Evolutionary conservation across 331 rosid species (phyloP).

Genomic region (Malus hybrid): DNA sequence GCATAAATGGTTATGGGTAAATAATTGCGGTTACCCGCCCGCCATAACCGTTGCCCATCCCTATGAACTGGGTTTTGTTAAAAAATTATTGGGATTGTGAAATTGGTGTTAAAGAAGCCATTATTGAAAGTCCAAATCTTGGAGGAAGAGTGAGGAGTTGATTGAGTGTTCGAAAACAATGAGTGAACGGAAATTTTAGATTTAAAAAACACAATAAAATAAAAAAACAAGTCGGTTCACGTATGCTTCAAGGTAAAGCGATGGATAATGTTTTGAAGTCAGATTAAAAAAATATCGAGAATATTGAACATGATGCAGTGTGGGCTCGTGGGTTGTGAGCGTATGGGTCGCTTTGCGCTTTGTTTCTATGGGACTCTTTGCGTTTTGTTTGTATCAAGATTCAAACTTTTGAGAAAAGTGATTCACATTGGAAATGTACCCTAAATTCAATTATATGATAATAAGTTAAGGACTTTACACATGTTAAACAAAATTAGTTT

Average conservation of each 20-base stretch:
- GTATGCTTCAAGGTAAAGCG: conserved; percentile 34
- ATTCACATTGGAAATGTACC: too few relatives aligned
- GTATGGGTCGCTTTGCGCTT: background rate
- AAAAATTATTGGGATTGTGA: conserved; percentile 43
- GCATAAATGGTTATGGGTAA: too few relatives aligned
- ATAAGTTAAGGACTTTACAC: too few relatives aligned
- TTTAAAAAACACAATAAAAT: background rate
- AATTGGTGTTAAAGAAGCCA: conserved; percentile 54
- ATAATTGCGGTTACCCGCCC: too few relatives aligned
- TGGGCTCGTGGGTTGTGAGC: background rate
- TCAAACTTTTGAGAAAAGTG: background rate
- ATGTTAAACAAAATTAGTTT: too few relatives aligned
- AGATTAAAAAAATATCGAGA: background rate
- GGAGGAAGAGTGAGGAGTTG: background rate
- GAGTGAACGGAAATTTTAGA: conserved; percentile 18
- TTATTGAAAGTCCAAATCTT: background rate
- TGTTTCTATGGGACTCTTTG: background rate
- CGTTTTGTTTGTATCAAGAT: background rate
- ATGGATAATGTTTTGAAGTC: background rate
- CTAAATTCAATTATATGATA: too few relatives aligned
- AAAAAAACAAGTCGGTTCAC: background rate
- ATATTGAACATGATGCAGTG: background rate
- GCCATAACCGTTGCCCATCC: too few relatives aligned
- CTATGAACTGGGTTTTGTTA: conserved; percentile 17
- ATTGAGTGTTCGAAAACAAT: background rate